Evolutionary conservation across 805 yeast genomes (phyloP).

Genomic region (Teunomyces barrocoloradensis): DNA sequence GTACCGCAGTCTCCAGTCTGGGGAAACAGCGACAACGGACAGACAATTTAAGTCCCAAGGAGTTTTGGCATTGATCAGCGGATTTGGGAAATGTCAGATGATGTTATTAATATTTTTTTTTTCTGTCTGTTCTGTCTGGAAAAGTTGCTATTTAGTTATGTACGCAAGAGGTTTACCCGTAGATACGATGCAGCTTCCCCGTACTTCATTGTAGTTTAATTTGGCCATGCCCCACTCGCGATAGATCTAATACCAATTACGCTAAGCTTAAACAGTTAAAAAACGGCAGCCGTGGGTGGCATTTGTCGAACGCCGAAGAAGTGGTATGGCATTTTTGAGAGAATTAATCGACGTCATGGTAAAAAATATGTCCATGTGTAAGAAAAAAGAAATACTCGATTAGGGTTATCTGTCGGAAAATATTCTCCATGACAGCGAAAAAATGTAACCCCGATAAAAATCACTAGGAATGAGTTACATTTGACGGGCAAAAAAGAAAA

Average conservation of each 20-base stretch:
- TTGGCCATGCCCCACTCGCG: not conserved
- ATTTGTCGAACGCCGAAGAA: not conserved
- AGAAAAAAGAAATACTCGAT: not conserved
- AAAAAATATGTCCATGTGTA: not conserved
- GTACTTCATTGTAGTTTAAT: not conserved
- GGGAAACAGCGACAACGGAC: too few species aligned
- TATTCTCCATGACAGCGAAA: not conserved
- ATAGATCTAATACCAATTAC: too few species aligned
- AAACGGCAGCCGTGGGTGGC: not conserved
- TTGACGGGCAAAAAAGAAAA: not conserved
- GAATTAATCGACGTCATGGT: not conserved
- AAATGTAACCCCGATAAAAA: not conserved
- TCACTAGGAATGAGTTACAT: not conserved
- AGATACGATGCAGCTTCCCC: not conserved
- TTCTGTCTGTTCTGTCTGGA: too few species aligned
- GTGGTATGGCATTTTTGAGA: not conserved
- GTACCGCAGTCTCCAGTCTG: too few species aligned
- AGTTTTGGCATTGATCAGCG: too few species aligned
- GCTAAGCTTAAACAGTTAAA: not conserved
- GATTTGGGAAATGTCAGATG: too few species aligned
- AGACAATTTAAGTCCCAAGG: too few species aligned
- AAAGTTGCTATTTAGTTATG: too few species aligned
- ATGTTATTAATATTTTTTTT: too few species aligned
- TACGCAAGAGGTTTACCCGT: not conserved
- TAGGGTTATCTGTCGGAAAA: not conserved